phyloP scores from a whole-genome alignment of 1,284 basidiomycete genomes.

The Cryptococcus neoformans region DNA sequence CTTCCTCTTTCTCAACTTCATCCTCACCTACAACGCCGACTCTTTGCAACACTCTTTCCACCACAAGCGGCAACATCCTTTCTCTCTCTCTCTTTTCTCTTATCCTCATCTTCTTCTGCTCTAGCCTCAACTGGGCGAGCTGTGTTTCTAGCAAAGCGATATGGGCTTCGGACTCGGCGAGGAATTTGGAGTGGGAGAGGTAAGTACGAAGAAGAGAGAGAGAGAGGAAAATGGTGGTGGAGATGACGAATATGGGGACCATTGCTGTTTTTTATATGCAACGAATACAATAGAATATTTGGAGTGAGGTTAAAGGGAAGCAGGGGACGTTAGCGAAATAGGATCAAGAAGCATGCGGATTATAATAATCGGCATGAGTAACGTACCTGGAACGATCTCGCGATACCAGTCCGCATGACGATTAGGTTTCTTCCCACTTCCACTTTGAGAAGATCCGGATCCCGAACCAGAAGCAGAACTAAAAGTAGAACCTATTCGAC shows the following conservation, averaged over 20 bases:
- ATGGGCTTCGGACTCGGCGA: conserved; percentile 31
- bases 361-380: not conserved
- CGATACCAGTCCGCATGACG: conserved; percentile 17
- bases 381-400: conserved; percentile 24
- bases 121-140: conserved; percentile 25
- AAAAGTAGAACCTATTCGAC: no score
- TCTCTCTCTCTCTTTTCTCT: conserved; percentile 40
- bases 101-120: conserved; percentile 26
- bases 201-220: conserved; percentile 18
- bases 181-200: conserved; percentile 30
- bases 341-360: not conserved
- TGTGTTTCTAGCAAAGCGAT: conserved; percentile 43
- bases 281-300: not conserved
- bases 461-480: no score
- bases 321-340: not conserved
- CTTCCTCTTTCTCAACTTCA: conserved; percentile 19
- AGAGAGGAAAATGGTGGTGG: conserved; percentile 46
- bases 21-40: conserved; percentile 35
- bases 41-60: conserved; percentile 41
- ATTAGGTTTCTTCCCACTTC: conserved; percentile 11
- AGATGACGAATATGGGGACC: conserved; percentile 47
- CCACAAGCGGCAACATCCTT: conserved; percentile 42
- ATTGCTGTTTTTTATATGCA: conserved; percentile 29
- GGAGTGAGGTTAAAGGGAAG: not conserved
- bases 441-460: no score